phyloP scores from a whole-genome alignment of 495 filamentous ascomycete genomes.

The Aspergillus carlsbadensis region DNA sequence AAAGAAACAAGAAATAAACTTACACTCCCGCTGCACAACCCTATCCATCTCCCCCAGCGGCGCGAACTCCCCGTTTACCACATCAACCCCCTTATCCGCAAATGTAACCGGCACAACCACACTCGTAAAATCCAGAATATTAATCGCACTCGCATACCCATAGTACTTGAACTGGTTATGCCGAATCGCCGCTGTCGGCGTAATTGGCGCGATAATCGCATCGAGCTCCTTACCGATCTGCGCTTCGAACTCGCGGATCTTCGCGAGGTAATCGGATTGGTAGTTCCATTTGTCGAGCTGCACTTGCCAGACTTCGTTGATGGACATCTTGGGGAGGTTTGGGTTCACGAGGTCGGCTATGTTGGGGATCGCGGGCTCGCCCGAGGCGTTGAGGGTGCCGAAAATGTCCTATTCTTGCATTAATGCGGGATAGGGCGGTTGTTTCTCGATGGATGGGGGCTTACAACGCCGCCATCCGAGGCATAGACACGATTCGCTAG shows the following conservation, averaged over 20 bases:
- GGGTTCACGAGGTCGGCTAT: slow-evolving; percentile 40
- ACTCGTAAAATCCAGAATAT: slow-evolving; percentile 44
- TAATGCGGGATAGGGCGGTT: no score
- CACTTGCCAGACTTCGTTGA: slow-evolving; percentile 33
- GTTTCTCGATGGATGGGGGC: no score
- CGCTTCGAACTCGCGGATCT: slow-evolving; percentile 23
- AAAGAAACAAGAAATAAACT: no score
- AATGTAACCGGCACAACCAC: slow-evolving; percentile 48
- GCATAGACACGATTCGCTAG: slow-evolving; percentile 38
- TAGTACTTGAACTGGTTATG: slow-evolving; percentile 35
- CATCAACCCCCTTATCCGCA: slow-evolving; percentile 38
- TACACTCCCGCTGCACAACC: slow-evolving; percentile 19
- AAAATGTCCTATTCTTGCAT: slow-evolving; percentile 31
- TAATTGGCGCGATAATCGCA: slow-evolving; percentile 55
- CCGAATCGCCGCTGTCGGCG: slow-evolving; percentile 37
- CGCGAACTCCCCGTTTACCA: slow-evolving; percentile 21
- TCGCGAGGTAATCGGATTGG: no score
- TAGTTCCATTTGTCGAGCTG: slow-evolving; percentile 28
- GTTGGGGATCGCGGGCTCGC: slow-evolving; percentile 46
- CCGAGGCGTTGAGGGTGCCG: slow-evolving; percentile 37
- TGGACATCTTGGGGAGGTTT: slow-evolving; percentile 22
- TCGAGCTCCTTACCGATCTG: slow-evolving; percentile 27
- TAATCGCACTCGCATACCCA: slow-evolving; percentile 40
- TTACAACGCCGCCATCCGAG: slow-evolving; percentile 34
- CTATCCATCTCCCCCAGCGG: slow-evolving; percentile 36